Evolutionary conservation across 164 flowering plant genomes (phyloP).

Genomic region (Aristolochia contorta): DNA sequence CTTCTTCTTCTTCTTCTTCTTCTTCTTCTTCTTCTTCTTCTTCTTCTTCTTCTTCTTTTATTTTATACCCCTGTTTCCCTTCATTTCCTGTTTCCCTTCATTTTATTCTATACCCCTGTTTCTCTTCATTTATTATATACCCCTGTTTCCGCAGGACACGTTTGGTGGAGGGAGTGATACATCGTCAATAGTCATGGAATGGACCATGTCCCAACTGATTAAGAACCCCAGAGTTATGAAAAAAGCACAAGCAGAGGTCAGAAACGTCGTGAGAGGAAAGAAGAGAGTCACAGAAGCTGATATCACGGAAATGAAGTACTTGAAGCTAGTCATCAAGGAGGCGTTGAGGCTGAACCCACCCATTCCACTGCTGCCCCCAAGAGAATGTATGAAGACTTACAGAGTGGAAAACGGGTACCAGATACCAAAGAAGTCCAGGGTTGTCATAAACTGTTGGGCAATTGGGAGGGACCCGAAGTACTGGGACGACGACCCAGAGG

Average conservation of each 20-base stretch:
- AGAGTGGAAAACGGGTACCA: slow-evolving; percentile 20
- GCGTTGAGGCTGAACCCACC: slow-evolving; percentile 35
- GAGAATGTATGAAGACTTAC: slow-evolving; percentile 20
- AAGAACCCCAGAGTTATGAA: slow-evolving; percentile 11
- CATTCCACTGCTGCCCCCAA: slow-evolving; percentile 27
- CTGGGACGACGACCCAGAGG: slow-evolving; percentile 31
- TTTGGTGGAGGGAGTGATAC: slow-evolving; percentile 3
- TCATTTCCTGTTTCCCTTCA: too few relatives aligned
- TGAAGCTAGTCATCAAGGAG: slow-evolving; percentile 16
- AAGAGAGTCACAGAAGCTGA: slow-evolving; percentile 1
- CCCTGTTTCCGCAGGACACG: too few relatives aligned
- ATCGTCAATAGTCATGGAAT: background rate
- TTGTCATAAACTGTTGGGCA: slow-evolving; percentile 23
- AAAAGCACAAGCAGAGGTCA: slow-evolving; percentile 8
- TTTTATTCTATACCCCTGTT: too few relatives aligned
- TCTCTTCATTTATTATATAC: too few relatives aligned
- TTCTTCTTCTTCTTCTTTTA: too few relatives aligned
- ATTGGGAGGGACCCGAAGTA: slow-evolving; percentile 20
- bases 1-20: too few relatives aligned
- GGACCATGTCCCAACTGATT: slow-evolving; percentile 9
- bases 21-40: too few relatives aligned
- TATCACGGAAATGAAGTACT: background rate
- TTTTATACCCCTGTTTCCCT: too few relatives aligned
- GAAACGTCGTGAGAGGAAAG: background rate
- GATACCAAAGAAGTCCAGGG: slow-evolving; percentile 23